Base-by-base conservation (phyloP, 257 asterid genomes). In the Buddleja alternifolia region DNA sequence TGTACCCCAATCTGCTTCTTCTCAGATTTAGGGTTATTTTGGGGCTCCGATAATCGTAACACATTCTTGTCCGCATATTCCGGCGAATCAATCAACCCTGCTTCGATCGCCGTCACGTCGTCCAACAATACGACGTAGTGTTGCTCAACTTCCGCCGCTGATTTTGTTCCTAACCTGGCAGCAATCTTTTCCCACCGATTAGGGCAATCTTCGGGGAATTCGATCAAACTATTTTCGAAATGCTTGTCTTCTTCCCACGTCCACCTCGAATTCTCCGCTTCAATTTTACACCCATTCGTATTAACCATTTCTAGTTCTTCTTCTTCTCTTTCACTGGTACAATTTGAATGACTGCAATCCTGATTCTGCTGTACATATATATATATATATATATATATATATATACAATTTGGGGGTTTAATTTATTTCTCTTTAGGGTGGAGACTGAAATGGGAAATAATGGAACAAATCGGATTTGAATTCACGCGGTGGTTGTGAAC, bases 191-290 rank as follows among this genome's bases (percentile, higher is more conserved):
- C 79, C 90, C 85, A 82, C 1, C 87, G 85, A 50, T 77, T 37
- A 48, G 82, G 69, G 17, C 36, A 48, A 9, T 57, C 77, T 0
- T 78, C 83, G 14, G 80, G 70, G 42, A 77, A 74, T 19, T 81
- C 79, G 2, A 79, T 73, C 16, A 84, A 60, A 5, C 68, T 8
- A 8, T 39, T 41, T 10, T 84, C 90, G 8, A 81, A 81, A 48
- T 12, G 60, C 77, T 84, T 84, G 71, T 81, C 63, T 29, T 84
- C 90, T 7, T 51, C 75, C 90, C 90, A 75, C 16, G 77, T 76
- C 90, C 90, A 84, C 66, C 51, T 65, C 80, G 87, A 44, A 8
- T 12, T 11, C 36, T 58, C 80, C 76, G 73, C 73, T 4, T 21
- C 75, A 12, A 23, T 15, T 14, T 37, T 37, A n/a, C 62, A 7